Base-by-base conservation (phyloP, 2,329 filamentous ascomycete species). In the Simplicillium sp. region DNA sequence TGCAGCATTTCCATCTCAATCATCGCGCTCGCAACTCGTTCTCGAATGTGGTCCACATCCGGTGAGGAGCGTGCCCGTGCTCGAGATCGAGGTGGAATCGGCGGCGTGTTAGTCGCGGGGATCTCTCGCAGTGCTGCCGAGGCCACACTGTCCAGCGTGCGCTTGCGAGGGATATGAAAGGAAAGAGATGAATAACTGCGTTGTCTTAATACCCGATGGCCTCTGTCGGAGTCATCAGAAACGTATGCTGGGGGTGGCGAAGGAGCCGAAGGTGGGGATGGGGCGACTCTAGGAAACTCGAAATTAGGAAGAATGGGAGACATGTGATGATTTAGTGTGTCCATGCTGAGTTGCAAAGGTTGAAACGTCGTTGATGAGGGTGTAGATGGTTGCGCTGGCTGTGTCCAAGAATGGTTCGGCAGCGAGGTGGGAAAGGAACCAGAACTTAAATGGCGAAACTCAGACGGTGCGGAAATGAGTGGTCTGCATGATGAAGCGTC, bases 381-480 rank as follows among this genome's bases (percentile, higher is more conserved):
- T 16, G 48, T 41, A 52, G 53, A 36, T 46, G 11, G 15, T 7
- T 29, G 36, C 13, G 4, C 20, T 20, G 16, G 36, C 34, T 38
- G 7, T 31, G 14, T 6, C 37, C 14, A 13, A 20, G 38, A 28
- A 37, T 18, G n/a, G 33, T 40, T 17, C 37, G 33, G 8, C 29
- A 34, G 42, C 49, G 56, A 49, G 39, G 49, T 42, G 62, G n/a
- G 66, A 60, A 25, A 25, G 9, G 20, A 25, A 36, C 63, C 65
- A 14, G 70, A 71, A 41, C 71, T 60, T 37, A 81, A 49, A 59
- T 81, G 77, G 36, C 70, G 71, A 51, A 82, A 82, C 54, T 81
- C 65, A 37, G 69, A 69, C 3, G 77, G 77, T 15, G 65, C 65
- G 34, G 76, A 79, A 50, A 82, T 81, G 44, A 65, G 64, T 54